Percentiles rank a stretch among this genome's conserved stretches.
Evolutionary conservation across 129 eudicot species (phyloP).

Genomic region (Oenanthe sinensis): DNA sequence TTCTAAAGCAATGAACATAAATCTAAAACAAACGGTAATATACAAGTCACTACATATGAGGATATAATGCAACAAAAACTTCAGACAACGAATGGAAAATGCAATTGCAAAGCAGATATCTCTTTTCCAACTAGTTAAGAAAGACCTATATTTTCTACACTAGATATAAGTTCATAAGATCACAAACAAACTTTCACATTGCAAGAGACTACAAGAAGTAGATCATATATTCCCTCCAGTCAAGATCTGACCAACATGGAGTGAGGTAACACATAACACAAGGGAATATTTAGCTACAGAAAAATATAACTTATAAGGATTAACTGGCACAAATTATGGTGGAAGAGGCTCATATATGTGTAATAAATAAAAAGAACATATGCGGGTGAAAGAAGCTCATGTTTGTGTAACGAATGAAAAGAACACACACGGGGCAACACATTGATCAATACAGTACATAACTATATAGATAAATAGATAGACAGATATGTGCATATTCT

Average conservation of each 20-base stretch:
- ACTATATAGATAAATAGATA: not conserved
- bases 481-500: conserved; percentile 10
- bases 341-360: no score
- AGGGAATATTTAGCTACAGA: not conserved
- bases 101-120: no score
- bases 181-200: no score
- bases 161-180: not conserved
- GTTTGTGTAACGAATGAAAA: not conserved
- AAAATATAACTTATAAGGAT: not conserved
- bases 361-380: not conserved
- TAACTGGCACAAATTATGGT: not conserved
- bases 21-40: not conserved
- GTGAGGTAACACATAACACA: not conserved
- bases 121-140: no score
- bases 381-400: not conserved
- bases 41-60: no score
- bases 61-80: no score
- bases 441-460: not conserved
- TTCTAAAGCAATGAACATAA: no score
- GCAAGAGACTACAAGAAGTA: no score
- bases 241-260: not conserved
- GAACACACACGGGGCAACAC: not conserved
- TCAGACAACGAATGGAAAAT: no score
- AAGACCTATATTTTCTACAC: not conserved
- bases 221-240: not conserved